Conservation (phyloP, 2,329 filamentous ascomycete genomes). For the Claviceps digitariae region DNA sequence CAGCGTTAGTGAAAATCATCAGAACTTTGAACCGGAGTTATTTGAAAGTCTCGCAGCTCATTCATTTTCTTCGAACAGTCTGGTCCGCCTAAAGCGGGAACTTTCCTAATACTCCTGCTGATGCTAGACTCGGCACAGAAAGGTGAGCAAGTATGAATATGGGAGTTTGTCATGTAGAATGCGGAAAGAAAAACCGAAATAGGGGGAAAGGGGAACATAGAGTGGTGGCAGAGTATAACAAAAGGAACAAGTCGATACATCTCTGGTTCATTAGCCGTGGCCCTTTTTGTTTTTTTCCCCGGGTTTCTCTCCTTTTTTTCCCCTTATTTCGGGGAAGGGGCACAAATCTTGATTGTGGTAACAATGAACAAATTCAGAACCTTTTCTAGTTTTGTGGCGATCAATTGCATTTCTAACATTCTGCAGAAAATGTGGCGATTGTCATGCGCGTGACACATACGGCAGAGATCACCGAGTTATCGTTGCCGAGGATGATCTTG, state of each 20-base stretch:
- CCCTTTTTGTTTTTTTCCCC: not conserved
- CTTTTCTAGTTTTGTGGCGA: not conserved
- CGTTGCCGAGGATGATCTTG: not conserved
- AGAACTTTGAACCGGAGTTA: not conserved
- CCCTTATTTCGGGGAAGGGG: not conserved
- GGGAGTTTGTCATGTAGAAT: not conserved
- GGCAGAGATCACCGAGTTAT: not conserved
- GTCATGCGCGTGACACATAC: not conserved
- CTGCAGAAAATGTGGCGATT: not conserved
- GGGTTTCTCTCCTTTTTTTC: not conserved
- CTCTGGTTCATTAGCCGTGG: not conserved
- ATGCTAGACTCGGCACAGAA: not conserved
- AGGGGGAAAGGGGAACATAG: not conserved
- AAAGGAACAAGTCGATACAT: not conserved
- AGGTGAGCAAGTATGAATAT: not conserved
- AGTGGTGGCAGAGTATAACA: not conserved
- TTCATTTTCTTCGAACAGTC: not conserved
- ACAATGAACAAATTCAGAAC: not conserved
- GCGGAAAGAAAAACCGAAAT: too few species aligned
- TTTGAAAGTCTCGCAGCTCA: not conserved
- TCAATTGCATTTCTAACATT: not conserved
- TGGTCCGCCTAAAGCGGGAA: not conserved
- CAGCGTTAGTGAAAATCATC: not conserved
- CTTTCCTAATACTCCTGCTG: not conserved
- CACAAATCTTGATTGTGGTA: too few species aligned